Evolutionary conservation across 805 yeast genomes (phyloP), one percentile per base, ranked within the genome.

Genomic region (Blastobotrys terrestris): DNA sequence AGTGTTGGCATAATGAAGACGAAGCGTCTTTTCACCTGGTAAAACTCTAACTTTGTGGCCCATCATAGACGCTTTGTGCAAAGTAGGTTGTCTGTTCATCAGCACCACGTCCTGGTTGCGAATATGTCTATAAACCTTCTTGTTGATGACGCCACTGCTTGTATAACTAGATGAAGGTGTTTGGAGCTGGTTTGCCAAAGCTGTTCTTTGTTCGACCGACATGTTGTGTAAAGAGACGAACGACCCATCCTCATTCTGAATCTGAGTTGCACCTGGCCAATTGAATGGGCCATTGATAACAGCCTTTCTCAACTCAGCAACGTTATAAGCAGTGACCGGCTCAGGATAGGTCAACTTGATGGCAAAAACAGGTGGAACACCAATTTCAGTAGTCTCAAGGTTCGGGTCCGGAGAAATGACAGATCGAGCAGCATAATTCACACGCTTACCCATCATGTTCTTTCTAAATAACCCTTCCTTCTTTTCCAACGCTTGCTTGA

Each of bases 391-490:
- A 13, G 99, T 95, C 74, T 94, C 99, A 62, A 94, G 78, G 75
- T 87, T 94, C 53, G 99, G 99, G 73, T 94, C 99, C 3, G 98
- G 98, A 4, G 98, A 91, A 72, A 94, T 94, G 63, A 94, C 99
- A 7, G 99, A 92, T 73, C 99, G 89, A 49, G 99, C 99, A 51
- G 98, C 97, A 66, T 88, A 92, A 70, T 94, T 95, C 55, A 94
- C 99, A 77, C 99, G 90, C 77, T 94, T 94, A 68, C 99, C 99
- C 99, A 94, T 94, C 99, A 94, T 94, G 67, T 94, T 96, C 69
- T 92, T 94, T 76, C 99, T 83, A 77, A 94, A 94, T 59, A 92
- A 77, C 68, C 99, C 99, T 72, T 94, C 99, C 69, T 94, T 94
- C 83, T 94, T 92, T 72, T 94, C 99, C 65, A 94, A 77, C 8